Evolutionary conservation across 73 alveolate species (phyloP).

Genomic region (Paramecium primaurelia): DNA sequence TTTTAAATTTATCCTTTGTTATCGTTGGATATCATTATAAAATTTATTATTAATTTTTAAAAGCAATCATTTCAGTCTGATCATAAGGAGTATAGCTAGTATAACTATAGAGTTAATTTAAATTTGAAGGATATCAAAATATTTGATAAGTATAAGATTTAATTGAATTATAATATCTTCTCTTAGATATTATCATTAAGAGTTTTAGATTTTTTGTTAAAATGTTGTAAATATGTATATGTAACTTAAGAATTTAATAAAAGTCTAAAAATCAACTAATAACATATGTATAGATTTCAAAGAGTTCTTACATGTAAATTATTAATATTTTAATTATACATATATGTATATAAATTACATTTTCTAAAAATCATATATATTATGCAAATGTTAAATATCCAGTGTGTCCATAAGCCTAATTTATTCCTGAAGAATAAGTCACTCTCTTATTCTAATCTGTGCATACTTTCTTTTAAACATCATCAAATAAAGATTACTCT

Average conservation of each 20-base stretch:
- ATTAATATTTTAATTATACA: neutral
- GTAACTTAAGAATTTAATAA: neutral
- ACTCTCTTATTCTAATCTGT: slow-evolving; percentile 36
- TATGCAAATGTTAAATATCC: slow-evolving; percentile 59
- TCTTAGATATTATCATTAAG: too few species aligned
- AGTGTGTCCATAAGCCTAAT: slow-evolving; percentile 56
- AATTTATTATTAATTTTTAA: neutral
- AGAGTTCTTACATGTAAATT: neutral
- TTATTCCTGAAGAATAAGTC: slow-evolving; percentile 30
- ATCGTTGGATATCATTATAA: neutral
- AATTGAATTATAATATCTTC: neutral
- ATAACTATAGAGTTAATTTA: neutral
- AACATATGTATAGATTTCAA: neutral
- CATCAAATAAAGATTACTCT: slow-evolving; percentile 35
- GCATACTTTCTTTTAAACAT: slow-evolving; percentile 32
- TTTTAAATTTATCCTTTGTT: neutral
- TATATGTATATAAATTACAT: neutral
- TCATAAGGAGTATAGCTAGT: neutral
- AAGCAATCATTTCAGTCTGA: neutral
- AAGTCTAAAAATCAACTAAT: neutral
- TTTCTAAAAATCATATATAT: neutral
- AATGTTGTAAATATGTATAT: neutral
- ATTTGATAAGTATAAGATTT: neutral
- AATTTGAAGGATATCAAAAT: neutral
- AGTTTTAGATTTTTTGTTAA: too few species aligned